These are phyloP conservation scores for Leccinum subrobustum DNA, from an alignment of 1,284 basidiomycete genomes.

Conservation along the genomic window DNA sequence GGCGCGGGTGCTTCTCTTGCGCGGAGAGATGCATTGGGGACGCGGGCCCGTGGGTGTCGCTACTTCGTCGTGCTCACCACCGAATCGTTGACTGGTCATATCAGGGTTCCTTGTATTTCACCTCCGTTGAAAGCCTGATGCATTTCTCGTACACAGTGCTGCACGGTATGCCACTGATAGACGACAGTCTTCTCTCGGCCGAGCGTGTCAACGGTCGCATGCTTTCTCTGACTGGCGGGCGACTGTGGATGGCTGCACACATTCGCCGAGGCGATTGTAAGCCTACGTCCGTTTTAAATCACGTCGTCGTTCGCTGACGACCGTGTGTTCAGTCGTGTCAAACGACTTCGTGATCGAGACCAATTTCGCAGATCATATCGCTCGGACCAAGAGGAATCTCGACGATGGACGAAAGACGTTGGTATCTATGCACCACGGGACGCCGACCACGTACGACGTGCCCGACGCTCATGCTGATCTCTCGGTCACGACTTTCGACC, in stretches of 20 bases:
- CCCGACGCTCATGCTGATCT: slow-evolving; percentile 25
- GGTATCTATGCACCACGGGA: slow-evolving; percentile 19
- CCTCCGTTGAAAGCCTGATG: slow-evolving; percentile 31
- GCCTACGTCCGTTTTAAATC: background rate
- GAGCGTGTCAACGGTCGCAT: slow-evolving; percentile 36
- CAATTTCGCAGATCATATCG: slow-evolving; percentile 36
- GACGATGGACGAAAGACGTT: slow-evolving; percentile 32
- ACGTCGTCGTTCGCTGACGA: slow-evolving; percentile 1
- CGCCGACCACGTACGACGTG: slow-evolving; percentile 27
- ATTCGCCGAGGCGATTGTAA: slow-evolving; percentile 49
- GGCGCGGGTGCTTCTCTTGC: slow-evolving; percentile 38
- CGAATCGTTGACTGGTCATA: background rate
- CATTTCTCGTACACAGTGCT: slow-evolving; percentile 38
- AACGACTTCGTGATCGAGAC: slow-evolving; percentile 38
- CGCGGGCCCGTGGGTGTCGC: slow-evolving; percentile 40
- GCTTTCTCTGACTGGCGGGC: slow-evolving; percentile 32
- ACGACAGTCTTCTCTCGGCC: slow-evolving; percentile 34
- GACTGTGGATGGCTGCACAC: slow-evolving; percentile 47
- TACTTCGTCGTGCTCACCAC: background rate
- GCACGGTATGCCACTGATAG: slow-evolving; percentile 32
- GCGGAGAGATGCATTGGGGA: slow-evolving; percentile 39
- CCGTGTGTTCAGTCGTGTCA: slow-evolving; percentile 18
- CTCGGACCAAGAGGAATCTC: slow-evolving; percentile 37
- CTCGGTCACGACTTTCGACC: slow-evolving; percentile 21
- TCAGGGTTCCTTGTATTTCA: slow-evolving; percentile 42